Evolutionary conservation across 108 stramenopile species (phyloP), one percentile per base, ranked within the genome.

Genomic region (Nitzschia sp.): DNA sequence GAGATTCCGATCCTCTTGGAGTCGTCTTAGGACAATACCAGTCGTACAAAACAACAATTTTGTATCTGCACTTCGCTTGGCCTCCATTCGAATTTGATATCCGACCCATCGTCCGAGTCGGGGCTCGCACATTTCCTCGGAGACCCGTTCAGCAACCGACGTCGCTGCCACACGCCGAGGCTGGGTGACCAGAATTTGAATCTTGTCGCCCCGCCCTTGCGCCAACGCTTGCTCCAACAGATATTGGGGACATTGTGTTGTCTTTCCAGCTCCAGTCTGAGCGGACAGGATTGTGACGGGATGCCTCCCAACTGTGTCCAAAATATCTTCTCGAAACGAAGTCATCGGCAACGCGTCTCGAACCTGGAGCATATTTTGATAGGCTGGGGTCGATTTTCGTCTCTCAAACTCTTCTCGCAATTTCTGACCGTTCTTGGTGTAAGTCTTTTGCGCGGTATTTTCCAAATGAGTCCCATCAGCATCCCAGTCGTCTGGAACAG

Each of bases 1-100:
- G 58, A 97, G 84, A 64, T 80, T 69, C 21, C 73, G 68, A 76
- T 96, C 96, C 17, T 96, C 96, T 68, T 97, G 94, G 46, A 97
- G 87, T 33, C 95, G 77, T 9, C 97, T 90, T 29, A 98, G 64
- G 0, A 97, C 66, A 36, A 99, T 77, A 2, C 97, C 97, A 1
- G 97, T 99, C 2, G 98, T 99, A 75, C 96, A 97, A 74, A 97
- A 98, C 8, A 96, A 69, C 19, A 98, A 82, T 44, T 83, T 80
- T 29, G 98, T 99, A 5, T 72, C 56, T 19, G 70, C 22, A 36
- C 79, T 82, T 35, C 68, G 60, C 47, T 75, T 79, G 47, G 74
- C 56, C 62, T 98, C 95, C 73, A 92, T 83, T 5, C 95, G 86
- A 35, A 99, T 96, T 44, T 86, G 88, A 79, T 98, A 98, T 17